Conservation (phyloP, 192 early-diverging fungal genomes). For the Linnemannia hyalina region DNA sequence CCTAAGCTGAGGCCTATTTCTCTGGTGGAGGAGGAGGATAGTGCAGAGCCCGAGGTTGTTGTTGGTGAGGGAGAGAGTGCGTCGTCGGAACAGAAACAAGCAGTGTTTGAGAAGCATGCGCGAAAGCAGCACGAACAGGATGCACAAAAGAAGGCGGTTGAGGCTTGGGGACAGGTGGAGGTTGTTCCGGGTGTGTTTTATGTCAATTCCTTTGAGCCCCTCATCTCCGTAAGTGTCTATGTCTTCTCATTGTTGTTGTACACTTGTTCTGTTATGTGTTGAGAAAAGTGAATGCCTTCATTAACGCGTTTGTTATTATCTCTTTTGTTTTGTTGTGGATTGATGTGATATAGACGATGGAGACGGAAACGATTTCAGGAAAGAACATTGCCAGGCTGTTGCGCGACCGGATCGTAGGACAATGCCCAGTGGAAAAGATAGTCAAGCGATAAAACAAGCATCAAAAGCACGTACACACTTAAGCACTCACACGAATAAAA, state of each 20-base stretch:
- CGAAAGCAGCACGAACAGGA: constrained; percentile 3
- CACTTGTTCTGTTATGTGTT: neutral
- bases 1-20: constrained; percentile 60
- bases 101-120: neutral
- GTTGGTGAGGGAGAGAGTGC: neutral
- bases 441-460: neutral
- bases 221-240: constrained; percentile 62
- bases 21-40: neutral
- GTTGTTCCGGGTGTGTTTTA: constrained; percentile 65
- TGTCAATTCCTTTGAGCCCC: constrained; percentile 70
- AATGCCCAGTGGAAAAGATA: constrained; percentile 37
- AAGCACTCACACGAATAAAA: too few species aligned
- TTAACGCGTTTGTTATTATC: neutral
- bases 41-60: neutral
- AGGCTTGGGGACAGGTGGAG: constrained; percentile 35
- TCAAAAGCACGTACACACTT: neutral
- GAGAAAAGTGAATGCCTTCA: neutral
- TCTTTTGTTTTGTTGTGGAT: neutral
- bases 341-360: constrained; percentile 69
- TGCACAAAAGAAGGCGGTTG: neutral
- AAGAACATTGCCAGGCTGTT: constrained; percentile 70
- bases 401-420: constrained; percentile 42
- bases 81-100: neutral
- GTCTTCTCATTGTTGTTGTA: neutral
- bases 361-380: constrained; percentile 70